Evolutionary conservation across 2,329 filamentous ascomycete genomes (phyloP).

Genomic region (Neofusicoccum laricinum): DNA sequence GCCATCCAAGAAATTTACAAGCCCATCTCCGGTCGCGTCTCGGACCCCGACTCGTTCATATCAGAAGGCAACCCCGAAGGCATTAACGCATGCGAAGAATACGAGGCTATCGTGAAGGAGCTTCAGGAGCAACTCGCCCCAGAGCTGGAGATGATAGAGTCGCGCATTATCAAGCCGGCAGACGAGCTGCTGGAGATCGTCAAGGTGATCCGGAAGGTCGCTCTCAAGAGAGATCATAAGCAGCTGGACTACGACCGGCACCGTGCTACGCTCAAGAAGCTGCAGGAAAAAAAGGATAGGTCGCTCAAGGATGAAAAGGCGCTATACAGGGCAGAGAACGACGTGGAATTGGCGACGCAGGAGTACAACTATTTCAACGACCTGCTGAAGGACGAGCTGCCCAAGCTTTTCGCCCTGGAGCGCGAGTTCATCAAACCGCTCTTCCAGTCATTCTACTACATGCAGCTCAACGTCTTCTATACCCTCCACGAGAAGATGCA

Average conservation of each 20-base stretch:
- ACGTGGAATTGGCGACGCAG: constrained; percentile 86
- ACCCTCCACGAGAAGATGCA: constrained; percentile 99
- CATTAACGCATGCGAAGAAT: constrained; percentile 93
- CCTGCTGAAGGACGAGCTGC: constrained; percentile 90
- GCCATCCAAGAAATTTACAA: constrained; percentile 97
- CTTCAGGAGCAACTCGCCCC: constrained; percentile 84
- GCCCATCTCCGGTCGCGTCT: constrained; percentile 92
- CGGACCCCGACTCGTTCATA: constrained; percentile 80
- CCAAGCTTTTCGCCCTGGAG: constrained; percentile 85
- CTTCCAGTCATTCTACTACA: constrained; percentile 99
- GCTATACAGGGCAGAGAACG: constrained; percentile 90
- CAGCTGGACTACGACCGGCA: constrained; percentile 94
- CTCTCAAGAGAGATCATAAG: constrained; percentile 91
- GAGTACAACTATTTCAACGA: constrained; percentile 99
- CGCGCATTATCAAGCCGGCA: constrained; percentile 83
- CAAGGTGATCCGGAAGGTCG: constrained; percentile 88
- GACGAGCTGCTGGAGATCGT: constrained; percentile 92
- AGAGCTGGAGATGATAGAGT: constrained; percentile 97
- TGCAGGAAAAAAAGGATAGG: constrained; percentile 97
- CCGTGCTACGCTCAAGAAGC: constrained; percentile 78
- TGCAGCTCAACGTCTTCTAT: constrained; percentile 99
- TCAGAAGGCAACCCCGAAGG: constrained; percentile 87
- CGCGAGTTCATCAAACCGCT: constrained; percentile 93
- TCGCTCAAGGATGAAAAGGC: constrained; percentile 96
- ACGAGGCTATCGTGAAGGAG: constrained; percentile 85